Conservation (phyloP, 768 basidiomycete genomes). For the Rossbeevera mucosa region DNA sequence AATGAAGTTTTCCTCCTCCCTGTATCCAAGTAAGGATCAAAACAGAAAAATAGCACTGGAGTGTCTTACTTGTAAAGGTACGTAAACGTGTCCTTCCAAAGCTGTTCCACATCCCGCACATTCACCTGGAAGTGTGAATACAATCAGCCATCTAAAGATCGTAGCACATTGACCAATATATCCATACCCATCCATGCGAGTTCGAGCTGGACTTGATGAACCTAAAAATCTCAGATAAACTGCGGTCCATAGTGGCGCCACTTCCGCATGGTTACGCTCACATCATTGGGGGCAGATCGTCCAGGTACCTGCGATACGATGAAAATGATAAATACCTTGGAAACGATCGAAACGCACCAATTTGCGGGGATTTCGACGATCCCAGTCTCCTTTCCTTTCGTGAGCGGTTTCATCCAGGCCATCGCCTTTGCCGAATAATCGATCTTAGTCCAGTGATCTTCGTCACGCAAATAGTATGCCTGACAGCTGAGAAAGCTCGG, state of each 20-base stretch:
- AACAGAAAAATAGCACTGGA: neutral
- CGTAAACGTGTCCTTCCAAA: conserved; percentile 73
- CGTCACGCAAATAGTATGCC: conserved; percentile 63
- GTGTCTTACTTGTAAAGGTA: conserved; percentile 54
- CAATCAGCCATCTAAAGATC: neutral
- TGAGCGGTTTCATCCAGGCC: conserved; percentile 73
- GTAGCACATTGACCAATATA: neutral
- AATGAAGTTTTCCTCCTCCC: conserved; percentile 62
- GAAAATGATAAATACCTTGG: neutral
- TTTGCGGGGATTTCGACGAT: conserved; percentile 63
- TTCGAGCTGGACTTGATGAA: conserved; percentile 66
- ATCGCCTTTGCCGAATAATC: conserved; percentile 53
- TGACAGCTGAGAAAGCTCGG: conserved; percentile 40
- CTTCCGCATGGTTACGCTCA: conserved; percentile 20
- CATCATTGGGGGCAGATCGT: conserved; percentile 76
- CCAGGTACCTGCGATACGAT: conserved; percentile 46
- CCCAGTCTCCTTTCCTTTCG: conserved; percentile 58
- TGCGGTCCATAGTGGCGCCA: neutral
- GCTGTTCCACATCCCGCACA: conserved; percentile 56
- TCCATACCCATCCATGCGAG: conserved; percentile 64
- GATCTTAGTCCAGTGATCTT: conserved; percentile 72
- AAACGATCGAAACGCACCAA: conserved; percentile 41
- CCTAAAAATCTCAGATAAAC: conserved; percentile 32
- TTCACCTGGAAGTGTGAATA: conserved; percentile 45
- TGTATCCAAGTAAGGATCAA: conserved; percentile 18